These are phyloP conservation scores for Phanerochaete carnosa DNA, from an alignment of 768 basidiomycete genomes.

Conservation along the genomic window DNA sequence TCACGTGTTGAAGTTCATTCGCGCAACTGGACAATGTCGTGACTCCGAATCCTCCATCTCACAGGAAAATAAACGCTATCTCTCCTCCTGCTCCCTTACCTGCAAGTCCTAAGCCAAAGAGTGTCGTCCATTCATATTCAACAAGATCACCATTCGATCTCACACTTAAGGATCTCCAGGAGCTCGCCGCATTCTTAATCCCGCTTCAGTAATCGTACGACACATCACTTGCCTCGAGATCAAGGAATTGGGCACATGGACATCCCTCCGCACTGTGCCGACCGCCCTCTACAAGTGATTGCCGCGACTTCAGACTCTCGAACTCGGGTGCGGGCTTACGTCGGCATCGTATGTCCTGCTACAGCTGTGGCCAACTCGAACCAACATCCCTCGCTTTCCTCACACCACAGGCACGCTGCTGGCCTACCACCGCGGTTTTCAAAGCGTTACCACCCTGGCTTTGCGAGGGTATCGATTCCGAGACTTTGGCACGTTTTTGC, in stretches of 20 bases:
- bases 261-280: neutral
- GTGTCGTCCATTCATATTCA: neutral
- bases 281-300: neutral
- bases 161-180: neutral
- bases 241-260: neutral
- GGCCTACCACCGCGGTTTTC: neutral
- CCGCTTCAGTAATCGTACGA: neutral
- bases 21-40: neutral
- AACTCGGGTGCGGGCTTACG: neutral
- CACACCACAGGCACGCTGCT: neutral
- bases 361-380: neutral
- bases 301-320: neutral
- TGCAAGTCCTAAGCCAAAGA: neutral
- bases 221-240: neutral
- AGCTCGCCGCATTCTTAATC: neutral
- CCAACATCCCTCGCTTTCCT: neutral
- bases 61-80: neutral
- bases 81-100: neutral
- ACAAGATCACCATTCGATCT: neutral
- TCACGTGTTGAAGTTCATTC: neutral
- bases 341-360: no score
- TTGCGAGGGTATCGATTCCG: neutral
- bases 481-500: neutral
- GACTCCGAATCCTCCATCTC: neutral
- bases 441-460: neutral